A percentile compares a stretch with the other conserved stretches of the same genome.
Conservation (phyloP, 2,329 filamentous ascomycete genomes). For the Phoma sp. region DNA sequence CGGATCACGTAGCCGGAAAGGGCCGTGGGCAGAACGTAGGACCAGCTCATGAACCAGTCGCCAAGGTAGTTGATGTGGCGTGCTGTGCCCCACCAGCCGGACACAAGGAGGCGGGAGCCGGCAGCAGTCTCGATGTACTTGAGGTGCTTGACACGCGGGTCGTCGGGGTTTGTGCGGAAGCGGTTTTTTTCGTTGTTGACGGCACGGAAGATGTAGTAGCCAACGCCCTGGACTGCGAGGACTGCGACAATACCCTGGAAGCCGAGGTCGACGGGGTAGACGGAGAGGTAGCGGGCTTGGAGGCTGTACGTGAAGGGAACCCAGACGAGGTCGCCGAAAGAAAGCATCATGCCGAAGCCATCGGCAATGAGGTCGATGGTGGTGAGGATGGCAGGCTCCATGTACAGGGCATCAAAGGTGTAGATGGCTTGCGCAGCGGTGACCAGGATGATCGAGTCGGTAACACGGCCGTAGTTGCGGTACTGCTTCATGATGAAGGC, state of each 20-base stretch:
- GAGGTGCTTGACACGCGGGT: constrained; percentile 79
- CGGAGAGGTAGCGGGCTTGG: constrained; percentile 82
- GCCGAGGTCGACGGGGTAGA: constrained; percentile 82
- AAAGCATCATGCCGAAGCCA: constrained; percentile 93
- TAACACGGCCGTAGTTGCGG: constrained; percentile 79
- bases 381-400: constrained; percentile 87
- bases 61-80: constrained; percentile 96
- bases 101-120: constrained; percentile 80
- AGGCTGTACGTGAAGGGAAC: constrained; percentile 87
- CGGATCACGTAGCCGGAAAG: constrained; percentile 79
- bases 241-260: constrained; percentile 69
- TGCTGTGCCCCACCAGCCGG: constrained; percentile 92
- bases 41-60: constrained; percentile 93
- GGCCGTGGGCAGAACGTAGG: constrained; percentile 86
- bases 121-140: constrained; percentile 84
- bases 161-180: constrained; percentile 85
- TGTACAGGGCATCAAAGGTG: constrained; percentile 82
- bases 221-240: constrained; percentile 69
- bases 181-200: constrained; percentile 94
- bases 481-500: constrained; percentile 89
- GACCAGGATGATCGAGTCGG: constrained; percentile 84
- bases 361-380: constrained; percentile 95
- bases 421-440: constrained; percentile 81
- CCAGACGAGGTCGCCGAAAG: constrained; percentile 93
- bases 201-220: constrained; percentile 93